Evolutionary conservation across 176 grass and related monocot species (phyloP), one percentile per base, ranked within the genome.

Genomic region (Eremochloa ophiuroides): DNA sequence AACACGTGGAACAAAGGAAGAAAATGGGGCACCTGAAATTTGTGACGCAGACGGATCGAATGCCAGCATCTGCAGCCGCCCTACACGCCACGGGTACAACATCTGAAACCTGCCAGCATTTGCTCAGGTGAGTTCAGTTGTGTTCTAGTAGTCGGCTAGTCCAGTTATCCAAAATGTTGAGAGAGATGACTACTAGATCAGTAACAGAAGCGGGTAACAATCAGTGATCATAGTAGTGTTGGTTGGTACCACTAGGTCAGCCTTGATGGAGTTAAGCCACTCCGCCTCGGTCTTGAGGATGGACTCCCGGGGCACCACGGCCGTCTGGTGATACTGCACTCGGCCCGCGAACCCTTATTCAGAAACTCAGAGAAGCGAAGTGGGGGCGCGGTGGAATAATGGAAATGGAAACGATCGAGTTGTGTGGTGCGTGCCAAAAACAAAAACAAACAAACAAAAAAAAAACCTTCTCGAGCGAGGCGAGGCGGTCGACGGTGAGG

Each of bases 41-140:
- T 2, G 92, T 95, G 66, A 95, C 88, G 50, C 95, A 93, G n/a
- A 98, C 86, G 43, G 92, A 98, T 10, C 90, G 95, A 76, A 98
- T 98, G 78, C 95, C 95, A 15, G 90, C 92, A 71, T 98, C 86
- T 82, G 95, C 90, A 25, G 92, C 95, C 10, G 90, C 95, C 76
- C 92, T 94, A 53, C 95, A 98, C 25, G 84, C 95, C 14, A 98
- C 92, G 6, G 95, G 95, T n/a, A 98, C 92, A 28, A 95, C 95
- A 90, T 98, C 95, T 4, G 92, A 98, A 58, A 98, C 93, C 95
- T 98, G 78, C 43, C 62, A 86, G 15, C 50, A 71, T 43, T 76
- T 46, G 67, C 9, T 62, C 29, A 33, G 47, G 29, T 48, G 40
- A 29, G 62, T 66, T 33, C 25, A 60, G 59, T 77, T 30, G 27